Evolutionary conservation across 345 rosid genomes (phyloP).

Genomic region (Rhodomyrtus tomentosa): DNA sequence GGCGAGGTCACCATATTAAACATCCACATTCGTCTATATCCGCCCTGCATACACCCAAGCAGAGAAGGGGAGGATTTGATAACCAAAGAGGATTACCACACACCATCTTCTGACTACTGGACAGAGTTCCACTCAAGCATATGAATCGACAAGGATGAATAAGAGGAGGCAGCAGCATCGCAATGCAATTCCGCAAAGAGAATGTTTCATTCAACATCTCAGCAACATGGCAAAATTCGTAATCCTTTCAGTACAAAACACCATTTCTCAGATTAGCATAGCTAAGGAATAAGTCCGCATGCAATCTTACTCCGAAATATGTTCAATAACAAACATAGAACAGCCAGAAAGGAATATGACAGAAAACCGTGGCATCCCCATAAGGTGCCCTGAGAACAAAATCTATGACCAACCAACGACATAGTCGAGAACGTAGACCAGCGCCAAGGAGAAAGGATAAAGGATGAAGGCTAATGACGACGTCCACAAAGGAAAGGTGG

Average conservation of each 20-base stretch:
- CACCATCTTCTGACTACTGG: background rate
- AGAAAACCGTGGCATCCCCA: background rate
- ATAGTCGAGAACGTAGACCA: slow-evolving; percentile 89
- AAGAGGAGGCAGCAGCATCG: background rate
- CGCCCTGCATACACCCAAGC: background rate
- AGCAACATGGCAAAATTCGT: background rate
- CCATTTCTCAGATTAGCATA: background rate
- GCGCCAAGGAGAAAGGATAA: slow-evolving; percentile 75
- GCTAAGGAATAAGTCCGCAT: background rate
- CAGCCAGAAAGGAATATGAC: background rate
- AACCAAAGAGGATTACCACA: background rate
- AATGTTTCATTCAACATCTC: background rate
- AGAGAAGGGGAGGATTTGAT: background rate
- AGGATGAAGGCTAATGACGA: slow-evolving; percentile 52
- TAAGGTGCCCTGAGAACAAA: background rate
- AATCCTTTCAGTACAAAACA: background rate
- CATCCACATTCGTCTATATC: background rate
- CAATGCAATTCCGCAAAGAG: background rate
- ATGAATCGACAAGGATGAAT: background rate
- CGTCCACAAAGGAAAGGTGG: slow-evolving; percentile 88
- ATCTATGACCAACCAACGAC: slow-evolving; percentile 78
- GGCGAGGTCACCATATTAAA: background rate
- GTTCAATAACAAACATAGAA: background rate
- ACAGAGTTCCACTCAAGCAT: background rate
- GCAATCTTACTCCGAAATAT: background rate